A percentile compares a stretch with the other conserved stretches of the same genome.
Evolutionary conservation across 2,329 filamentous ascomycete species (phyloP).

Genomic region (Scolecobasidium constrictum): DNA sequence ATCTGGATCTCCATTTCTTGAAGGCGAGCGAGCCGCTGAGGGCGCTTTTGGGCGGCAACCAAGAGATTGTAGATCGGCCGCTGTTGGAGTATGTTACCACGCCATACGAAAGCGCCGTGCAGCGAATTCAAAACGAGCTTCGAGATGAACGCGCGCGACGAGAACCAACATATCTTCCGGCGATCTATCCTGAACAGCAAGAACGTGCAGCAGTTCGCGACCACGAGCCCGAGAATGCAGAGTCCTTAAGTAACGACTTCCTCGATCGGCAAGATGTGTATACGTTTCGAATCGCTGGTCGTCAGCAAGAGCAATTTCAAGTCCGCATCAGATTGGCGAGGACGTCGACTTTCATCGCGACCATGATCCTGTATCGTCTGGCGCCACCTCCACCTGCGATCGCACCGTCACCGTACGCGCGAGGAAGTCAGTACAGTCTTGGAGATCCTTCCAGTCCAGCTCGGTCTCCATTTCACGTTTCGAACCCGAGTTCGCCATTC

Average conservation of each 20-base stretch:
- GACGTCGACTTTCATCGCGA: slow-evolving; percentile 11
- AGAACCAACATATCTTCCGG: slow-evolving; percentile 39
- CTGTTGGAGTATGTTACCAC: slow-evolving; percentile 33
- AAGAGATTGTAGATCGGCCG: slow-evolving; percentile 26
- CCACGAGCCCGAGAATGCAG: slow-evolving; percentile 31
- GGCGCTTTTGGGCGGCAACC: slow-evolving; percentile 28
- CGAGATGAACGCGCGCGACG: slow-evolving; percentile 35
- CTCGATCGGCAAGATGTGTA: slow-evolving; percentile 8
- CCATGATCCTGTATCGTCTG: slow-evolving; percentile 6
- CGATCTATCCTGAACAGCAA: slow-evolving; percentile 32
- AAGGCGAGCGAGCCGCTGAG: slow-evolving; percentile 35
- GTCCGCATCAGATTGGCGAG: slow-evolving; percentile 5
- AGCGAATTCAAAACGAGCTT: slow-evolving; percentile 32
- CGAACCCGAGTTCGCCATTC: slow-evolving; percentile 7
- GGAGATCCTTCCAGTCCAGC: neutral
- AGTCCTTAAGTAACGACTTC: slow-evolving; percentile 29
- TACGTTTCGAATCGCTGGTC: slow-evolving; percentile 4
- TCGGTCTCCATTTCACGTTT: neutral
- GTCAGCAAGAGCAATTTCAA: slow-evolving; percentile 5
- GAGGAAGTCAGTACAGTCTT: slow-evolving; percentile 1
- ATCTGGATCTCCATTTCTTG: slow-evolving; percentile 36
- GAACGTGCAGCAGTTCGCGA: slow-evolving; percentile 30
- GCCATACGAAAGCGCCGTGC: slow-evolving; percentile 30
- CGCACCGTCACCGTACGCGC: neutral
- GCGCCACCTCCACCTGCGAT: neutral